Evolutionary conservation across 345 rosid genomes (phyloP).

Genomic region (Pistacia atlantica): DNA sequence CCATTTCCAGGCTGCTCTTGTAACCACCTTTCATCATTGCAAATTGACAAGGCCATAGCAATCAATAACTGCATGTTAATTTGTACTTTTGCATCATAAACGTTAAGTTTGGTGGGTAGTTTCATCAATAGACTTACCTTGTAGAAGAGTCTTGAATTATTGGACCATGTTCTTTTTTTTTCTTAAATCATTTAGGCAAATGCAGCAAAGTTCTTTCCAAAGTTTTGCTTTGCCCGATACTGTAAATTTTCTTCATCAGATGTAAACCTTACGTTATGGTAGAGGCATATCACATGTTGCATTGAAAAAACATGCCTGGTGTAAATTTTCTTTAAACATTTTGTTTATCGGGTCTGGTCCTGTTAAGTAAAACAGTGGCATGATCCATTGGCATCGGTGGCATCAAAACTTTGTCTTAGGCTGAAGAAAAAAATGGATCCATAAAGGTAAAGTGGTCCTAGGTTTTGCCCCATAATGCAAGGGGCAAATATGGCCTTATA

Average conservation of each 20-base stretch:
- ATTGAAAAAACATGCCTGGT: no score
- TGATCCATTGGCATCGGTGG: neutral
- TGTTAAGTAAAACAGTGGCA: neutral
- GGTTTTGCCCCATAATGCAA: neutral
- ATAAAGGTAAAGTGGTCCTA: slow-evolving; percentile 15
- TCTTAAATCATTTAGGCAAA: no score
- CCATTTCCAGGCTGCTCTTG: neutral
- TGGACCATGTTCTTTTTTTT: neutral
- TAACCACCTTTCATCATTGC: slow-evolving; percentile 3
- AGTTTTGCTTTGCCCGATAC: no score
- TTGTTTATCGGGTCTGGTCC: neutral
- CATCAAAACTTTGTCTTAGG: slow-evolving; percentile 23
- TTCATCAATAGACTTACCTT: neutral
- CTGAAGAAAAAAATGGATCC: neutral
- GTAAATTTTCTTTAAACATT: no score
- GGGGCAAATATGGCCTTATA: neutral
- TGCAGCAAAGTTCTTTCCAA: neutral
- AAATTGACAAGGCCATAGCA: neutral
- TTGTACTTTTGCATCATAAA: no score
- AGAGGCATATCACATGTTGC: no score
- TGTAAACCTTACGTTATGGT: no score
- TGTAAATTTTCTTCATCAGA: no score
- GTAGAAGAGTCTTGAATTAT: neutral
- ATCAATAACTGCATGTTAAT: neutral
- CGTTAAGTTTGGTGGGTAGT: neutral